These are phyloP conservation scores for Volvox reticuliferus DNA, from an alignment of 139 green algal species.

Conservation along the genomic window DNA sequence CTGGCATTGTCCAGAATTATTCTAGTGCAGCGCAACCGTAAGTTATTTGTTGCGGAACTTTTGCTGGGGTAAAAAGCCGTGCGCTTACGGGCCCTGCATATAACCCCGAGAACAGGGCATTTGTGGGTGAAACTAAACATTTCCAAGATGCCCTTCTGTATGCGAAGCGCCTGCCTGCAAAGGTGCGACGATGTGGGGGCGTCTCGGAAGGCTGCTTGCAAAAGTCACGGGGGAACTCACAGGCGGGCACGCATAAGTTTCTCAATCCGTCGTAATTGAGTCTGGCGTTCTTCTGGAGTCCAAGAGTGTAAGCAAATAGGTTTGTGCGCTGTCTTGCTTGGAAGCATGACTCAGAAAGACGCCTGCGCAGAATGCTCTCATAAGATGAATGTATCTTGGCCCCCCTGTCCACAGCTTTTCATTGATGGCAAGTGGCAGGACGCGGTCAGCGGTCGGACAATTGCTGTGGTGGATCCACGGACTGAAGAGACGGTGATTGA, in stretches of 20 bases:
- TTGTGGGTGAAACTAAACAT: neutral
- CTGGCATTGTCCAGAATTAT: neutral
- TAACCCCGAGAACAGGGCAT: neutral
- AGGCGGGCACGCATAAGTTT: no score
- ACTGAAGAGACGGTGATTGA: slow-evolving; percentile 70
- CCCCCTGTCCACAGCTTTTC: slow-evolving; percentile 63
- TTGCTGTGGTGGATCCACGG: slow-evolving; percentile 70
- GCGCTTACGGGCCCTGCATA: no score
- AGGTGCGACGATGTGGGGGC: neutral
- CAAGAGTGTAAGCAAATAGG: no score
- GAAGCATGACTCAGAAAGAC: no score
- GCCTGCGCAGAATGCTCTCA: no score
- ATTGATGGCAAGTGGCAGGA: slow-evolving; percentile 80
- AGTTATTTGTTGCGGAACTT: neutral
- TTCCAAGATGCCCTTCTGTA: neutral
- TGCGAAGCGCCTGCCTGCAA: slow-evolving; percentile 10
- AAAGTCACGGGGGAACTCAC: no score
- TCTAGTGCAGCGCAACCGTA: slow-evolving; percentile 26
- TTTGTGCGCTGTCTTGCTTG: no score
- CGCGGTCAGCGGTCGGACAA: slow-evolving; percentile 55
- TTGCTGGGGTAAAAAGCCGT: no score
- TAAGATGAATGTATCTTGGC: no score
- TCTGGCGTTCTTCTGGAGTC: no score
- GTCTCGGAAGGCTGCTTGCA: neutral
- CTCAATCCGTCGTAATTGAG: no score